These are phyloP conservation scores for Oryza rufipogon DNA, from an alignment of 176 grass and related monocot species.

Conservation along the genomic window DNA sequence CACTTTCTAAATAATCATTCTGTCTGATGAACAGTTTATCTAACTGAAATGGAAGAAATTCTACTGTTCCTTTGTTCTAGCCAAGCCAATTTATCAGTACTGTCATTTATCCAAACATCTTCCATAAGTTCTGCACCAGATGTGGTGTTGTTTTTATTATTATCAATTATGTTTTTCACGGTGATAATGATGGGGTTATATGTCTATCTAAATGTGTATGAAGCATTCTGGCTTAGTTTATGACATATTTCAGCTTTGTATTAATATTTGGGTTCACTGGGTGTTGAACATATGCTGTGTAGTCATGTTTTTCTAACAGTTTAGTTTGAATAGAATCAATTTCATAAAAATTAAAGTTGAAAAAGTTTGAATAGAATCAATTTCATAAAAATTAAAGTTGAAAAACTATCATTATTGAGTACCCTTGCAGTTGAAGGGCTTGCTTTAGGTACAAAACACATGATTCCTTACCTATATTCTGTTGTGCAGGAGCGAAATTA, in stretches of 20 bases:
- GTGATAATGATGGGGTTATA: background rate
- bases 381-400: constrained; percentile 20
- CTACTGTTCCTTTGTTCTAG: background rate
- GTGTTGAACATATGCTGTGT: too few species aligned
- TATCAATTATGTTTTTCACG: background rate
- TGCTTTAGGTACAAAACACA: background rate
- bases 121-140: background rate
- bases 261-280: background rate
- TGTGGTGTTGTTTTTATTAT: background rate
- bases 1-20: background rate
- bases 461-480: constrained; percentile 38
- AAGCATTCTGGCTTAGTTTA: background rate
- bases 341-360: constrained; percentile 17
- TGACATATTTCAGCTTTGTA: background rate
- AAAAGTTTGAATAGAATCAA: background rate
- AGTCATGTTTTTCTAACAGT: too few species aligned
- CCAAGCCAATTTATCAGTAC: background rate
- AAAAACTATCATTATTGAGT: constrained; percentile 15
- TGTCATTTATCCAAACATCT: background rate
- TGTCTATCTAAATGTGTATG: background rate
- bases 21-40: background rate
- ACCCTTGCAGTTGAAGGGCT: constrained; percentile 26
- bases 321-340: background rate
- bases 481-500: constrained; percentile 22
- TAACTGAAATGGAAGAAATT: background rate